These are phyloP conservation scores for Mytilinidion resinicola DNA, from an alignment of 495 filamentous ascomycete genomes.

Conservation along the genomic window DNA sequence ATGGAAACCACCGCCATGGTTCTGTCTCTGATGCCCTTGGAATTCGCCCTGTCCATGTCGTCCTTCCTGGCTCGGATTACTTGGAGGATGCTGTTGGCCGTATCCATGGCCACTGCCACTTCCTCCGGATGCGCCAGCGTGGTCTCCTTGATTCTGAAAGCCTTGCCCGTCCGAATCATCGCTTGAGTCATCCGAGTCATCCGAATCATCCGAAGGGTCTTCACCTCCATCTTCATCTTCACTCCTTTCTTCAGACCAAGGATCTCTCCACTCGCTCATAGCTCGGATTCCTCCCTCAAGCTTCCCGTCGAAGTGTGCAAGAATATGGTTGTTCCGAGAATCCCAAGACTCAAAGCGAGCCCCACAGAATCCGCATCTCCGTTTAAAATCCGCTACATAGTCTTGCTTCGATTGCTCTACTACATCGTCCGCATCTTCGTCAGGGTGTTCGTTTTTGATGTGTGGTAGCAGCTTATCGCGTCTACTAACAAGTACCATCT, in stretches of 20 bases:
- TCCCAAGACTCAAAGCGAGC: slow-evolving; percentile 12
- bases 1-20: neutral
- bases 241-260: neutral
- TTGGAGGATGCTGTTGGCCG: neutral
- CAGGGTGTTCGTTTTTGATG: slow-evolving; percentile 15
- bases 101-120: neutral
- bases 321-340: slow-evolving; percentile 15
- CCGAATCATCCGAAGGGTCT: neutral
- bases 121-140: slow-evolving; percentile 7
- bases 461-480: slow-evolving; percentile 24
- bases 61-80: neutral
- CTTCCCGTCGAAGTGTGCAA: slow-evolving; percentile 20
- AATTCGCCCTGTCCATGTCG: neutral
- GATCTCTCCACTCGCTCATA: neutral
- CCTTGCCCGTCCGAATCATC: slow-evolving; percentile 11
- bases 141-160: neutral
- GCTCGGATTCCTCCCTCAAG: neutral
- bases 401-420: slow-evolving; percentile 15
- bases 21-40: neutral
- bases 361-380: slow-evolving; percentile 14
- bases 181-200: slow-evolving; percentile 5
- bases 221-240: slow-evolving; percentile 11
- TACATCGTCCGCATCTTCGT: slow-evolving; percentile 3
- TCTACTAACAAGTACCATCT: slow-evolving; percentile 18
- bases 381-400: slow-evolving; percentile 11